Base-by-base conservation (phyloP, 1,284 basidiomycete species). In the Volvariella surrecta region DNA sequence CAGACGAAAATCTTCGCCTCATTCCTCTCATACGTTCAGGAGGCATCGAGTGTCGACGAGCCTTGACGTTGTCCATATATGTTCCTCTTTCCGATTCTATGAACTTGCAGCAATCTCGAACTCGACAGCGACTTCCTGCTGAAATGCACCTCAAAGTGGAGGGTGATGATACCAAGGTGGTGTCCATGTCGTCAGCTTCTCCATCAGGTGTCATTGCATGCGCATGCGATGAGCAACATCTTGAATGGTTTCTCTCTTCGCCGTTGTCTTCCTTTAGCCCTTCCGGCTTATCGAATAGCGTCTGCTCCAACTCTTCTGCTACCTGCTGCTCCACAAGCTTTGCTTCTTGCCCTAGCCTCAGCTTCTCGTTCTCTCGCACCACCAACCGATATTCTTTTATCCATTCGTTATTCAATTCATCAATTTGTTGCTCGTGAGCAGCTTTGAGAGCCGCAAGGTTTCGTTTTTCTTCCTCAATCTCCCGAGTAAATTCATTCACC, bases 331-430 rank as follows among this genome's bases (percentile, higher is more conserved):
- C 62, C 38, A 62, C 51, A 10, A 58, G 46, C 37, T 57, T 56
- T 19, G 65, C 59, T 20, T 58, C 53, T 44, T 60, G 59, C 15
- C 57, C 59, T 42, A 68, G 45, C 50, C 55, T 58, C 39, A 68
- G 46, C 28, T 43, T 51, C 38, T 63, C 61, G 3, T 66, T 54
- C 52, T 70, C 63, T 39, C 51, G 48, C 31, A 52, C 47, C 18
- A 69, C 49, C 38, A 49, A 50, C 38, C 56, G 50, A 45, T 60
- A 64, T 34, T 67, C 65, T 54, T 58, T 61, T 30, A 59, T 46
- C 64, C 65, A 69, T 8, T 66, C 63, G 11, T 56, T 56, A 13
- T 62, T 58, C 44, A 68, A 54, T 53, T 67, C 62, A 48, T 53
- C 46, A 15, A 68, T 53, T 46, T 68, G 63, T 38, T 45, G 54